Evolutionary conservation across 2,329 filamentous ascomycete species (phyloP), one percentile per base, ranked within the genome.

Genomic region (Ophiostoma sp.): DNA sequence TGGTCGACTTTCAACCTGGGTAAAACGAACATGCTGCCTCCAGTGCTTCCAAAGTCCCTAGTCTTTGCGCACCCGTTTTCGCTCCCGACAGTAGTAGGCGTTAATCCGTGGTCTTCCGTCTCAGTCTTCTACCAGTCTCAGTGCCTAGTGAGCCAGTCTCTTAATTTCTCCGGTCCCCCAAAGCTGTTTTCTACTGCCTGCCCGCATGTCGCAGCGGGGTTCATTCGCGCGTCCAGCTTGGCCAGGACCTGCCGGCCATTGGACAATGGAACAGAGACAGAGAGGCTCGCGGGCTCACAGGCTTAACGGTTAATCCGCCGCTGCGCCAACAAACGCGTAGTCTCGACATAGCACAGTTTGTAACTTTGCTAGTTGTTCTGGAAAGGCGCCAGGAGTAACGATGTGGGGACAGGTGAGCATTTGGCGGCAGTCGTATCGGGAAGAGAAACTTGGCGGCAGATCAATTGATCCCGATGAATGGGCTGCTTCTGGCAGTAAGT

Each of bases 391-490:
- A 25, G 11, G 11, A n/a, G 52, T 19, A 31, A 12, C 33, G 52
- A 59, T 45, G 57, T 71, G 69, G 55, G 39, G 69, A 8, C 39
- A 19, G 59, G 48, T 22, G 39, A 39, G 11, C 28, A 69, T 12
- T 31, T 50, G 70, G 70, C 70, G 74, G 74, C 75, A 74, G 72
- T 75, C 71, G 28, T 12, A 1, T 75, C 75, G 72, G 75, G 70
- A 73, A 39, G 45, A 36, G 50, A 42, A 22, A 25, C 15, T 3
- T 31, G 52, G 69, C 61, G 69, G 71, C 70, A 68, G 63, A 72
- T 74, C 50, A 71, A 70, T 71, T 75, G 45, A 69, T 66, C 70
- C 72, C 45, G 57, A 15, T 5, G 4, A 8, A 22, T n/a, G 31
- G 12, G 17, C 5, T 33, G 28, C n/a, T n/a, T 59, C 55, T 19